These are phyloP conservation scores for Cladosporium sp. DNA, from an alignment of 2,329 filamentous ascomycete genomes.

Conservation along the genomic window DNA sequence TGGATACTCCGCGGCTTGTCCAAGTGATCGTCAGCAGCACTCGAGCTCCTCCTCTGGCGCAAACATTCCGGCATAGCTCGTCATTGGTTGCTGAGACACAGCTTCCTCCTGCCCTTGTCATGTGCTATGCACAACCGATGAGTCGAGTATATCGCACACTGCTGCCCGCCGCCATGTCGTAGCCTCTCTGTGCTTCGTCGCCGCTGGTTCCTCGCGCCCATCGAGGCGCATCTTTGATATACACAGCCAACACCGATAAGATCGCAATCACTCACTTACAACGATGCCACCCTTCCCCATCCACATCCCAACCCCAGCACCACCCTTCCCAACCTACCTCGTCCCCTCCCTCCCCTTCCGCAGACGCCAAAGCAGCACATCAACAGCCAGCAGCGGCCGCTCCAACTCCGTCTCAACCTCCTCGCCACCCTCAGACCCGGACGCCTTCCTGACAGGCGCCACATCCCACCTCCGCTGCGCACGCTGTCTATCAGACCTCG, in stretches of 20 bases:
- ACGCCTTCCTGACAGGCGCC: conserved; percentile 43
- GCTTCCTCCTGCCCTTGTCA: conserved; percentile 1
- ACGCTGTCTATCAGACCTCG: conserved; percentile 56
- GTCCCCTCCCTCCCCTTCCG: conserved; percentile 47
- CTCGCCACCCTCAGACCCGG: conserved; percentile 15
- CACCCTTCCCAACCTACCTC: conserved; percentile 50
- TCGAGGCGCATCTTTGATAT: background rate
- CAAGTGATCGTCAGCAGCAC: no score
- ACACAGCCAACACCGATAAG: background rate
- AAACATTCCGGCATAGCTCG: no score
- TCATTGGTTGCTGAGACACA: no score
- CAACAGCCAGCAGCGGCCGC: conserved; percentile 32
- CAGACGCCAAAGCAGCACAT: conserved; percentile 39
- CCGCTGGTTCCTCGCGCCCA: background rate
- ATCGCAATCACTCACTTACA: background rate
- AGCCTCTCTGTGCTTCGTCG: background rate
- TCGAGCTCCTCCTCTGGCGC: no score
- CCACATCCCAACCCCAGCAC: conserved; percentile 28
- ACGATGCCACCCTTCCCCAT: conserved; percentile 21
- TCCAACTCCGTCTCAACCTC: conserved; percentile 22
- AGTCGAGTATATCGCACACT: background rate
- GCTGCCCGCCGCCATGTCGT: background rate
- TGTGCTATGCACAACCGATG: conserved; percentile 1
- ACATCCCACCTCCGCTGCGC: conserved; percentile 56
- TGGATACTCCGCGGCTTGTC: no score